phyloP scores from a whole-genome alignment of 306 rosid species.

The Prunus kanzakura region DNA sequence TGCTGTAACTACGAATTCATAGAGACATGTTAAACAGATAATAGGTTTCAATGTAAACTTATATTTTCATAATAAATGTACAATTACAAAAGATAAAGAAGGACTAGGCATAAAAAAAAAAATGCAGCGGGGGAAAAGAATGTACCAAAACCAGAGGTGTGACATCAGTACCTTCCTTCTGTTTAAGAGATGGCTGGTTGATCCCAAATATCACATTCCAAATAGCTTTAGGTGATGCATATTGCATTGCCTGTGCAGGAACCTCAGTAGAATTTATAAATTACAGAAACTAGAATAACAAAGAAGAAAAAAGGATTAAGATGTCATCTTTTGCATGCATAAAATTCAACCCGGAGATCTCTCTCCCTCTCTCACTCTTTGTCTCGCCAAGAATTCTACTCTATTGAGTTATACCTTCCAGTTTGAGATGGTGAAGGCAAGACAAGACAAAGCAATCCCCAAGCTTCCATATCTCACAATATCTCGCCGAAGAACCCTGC shows the following conservation, averaged over 20 bases:
- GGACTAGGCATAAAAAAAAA: slow-evolving; percentile 4
- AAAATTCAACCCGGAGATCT: too few relatives aligned
- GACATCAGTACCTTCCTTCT: slow-evolving; percentile 49
- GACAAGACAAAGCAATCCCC: slow-evolving; percentile 84
- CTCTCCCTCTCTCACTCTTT: too few relatives aligned
- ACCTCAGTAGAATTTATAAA: slow-evolving; percentile 6
- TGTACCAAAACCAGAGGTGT: slow-evolving; percentile 10
- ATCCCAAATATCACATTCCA: slow-evolving; percentile 82
- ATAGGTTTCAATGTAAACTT: neutral
- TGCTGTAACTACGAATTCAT: slow-evolving; percentile 8
- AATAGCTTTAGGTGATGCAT: slow-evolving; percentile 86
- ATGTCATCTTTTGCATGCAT: neutral
- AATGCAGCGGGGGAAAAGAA: slow-evolving; percentile 18
- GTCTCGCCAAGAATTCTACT: slow-evolving; percentile 11
- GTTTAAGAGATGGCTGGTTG: slow-evolving; percentile 60
- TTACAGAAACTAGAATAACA: neutral
- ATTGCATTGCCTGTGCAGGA: slow-evolving; percentile 79
- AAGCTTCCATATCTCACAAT: slow-evolving; percentile 87
- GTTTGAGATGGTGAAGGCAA: slow-evolving; percentile 66
- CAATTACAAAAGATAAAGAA: neutral
- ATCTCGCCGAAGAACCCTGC: slow-evolving; percentile 88
- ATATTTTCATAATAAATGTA: neutral
- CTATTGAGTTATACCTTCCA: slow-evolving; percentile 65
- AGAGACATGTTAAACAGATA: slow-evolving; percentile 12
- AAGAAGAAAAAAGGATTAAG: neutral